Percentiles rank a stretch among this genome's conserved stretches.
Evolutionary conservation across 345 rosid genomes (phyloP).

Genomic region (Salix suchowensis): DNA sequence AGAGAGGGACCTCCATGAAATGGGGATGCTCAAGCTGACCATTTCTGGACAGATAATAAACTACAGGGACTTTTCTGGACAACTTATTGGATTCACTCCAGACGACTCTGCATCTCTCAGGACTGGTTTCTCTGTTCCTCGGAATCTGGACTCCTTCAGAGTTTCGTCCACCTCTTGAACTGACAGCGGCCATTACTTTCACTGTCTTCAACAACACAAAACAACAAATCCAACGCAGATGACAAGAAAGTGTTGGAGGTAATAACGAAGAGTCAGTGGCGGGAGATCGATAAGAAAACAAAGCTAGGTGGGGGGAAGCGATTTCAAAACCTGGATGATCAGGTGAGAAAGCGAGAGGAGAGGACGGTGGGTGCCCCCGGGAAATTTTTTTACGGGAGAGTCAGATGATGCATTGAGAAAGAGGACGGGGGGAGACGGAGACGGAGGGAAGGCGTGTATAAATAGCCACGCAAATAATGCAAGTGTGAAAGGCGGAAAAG

Average conservation of each 20-base stretch:
- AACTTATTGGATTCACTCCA: conserved; percentile 45
- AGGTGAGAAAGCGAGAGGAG: neutral
- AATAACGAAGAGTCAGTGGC: neutral
- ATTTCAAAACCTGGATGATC: neutral
- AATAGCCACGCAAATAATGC: neutral
- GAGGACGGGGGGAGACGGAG: neutral
- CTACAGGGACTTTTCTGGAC: conserved; percentile 62
- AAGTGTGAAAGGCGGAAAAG: conserved; percentile 2
- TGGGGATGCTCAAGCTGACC: conserved; percentile 98
- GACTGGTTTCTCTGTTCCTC: conserved; percentile 32
- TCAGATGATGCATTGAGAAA: neutral
- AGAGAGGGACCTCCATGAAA: conserved; percentile 86
- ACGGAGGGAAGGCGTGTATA: neutral
- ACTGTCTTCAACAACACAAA: conserved; percentile 6
- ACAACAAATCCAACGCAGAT: neutral
- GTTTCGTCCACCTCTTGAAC: conserved; percentile 43
- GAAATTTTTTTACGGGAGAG: conserved; percentile 14
- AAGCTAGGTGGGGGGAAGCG: neutral
- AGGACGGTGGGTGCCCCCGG: conserved; percentile 5
- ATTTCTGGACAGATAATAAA: conserved; percentile 74
- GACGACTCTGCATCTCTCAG: conserved; percentile 41
- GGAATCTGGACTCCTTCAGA: conserved; percentile 29
- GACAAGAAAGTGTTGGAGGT: neutral
- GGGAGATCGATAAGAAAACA: neutral
- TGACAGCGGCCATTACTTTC: conserved; percentile 13